Conservation (phyloP, 176 grass and related monocot genomes). For the Zoysia japonica region DNA sequence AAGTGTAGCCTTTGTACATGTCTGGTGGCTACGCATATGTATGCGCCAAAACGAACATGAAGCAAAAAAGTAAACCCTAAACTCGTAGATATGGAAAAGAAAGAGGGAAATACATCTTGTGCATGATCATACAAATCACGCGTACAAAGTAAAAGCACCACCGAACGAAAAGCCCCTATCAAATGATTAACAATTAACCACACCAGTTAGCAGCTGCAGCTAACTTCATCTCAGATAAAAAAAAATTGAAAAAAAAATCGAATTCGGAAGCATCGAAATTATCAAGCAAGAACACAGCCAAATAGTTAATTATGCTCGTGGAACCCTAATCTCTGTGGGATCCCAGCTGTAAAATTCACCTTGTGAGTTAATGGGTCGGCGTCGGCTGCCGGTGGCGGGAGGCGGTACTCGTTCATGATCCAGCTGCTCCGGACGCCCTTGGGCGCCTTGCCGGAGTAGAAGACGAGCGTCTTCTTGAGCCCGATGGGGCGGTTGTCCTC, state of each 20-base stretch:
- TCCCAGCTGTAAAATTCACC: constrained; percentile 38
- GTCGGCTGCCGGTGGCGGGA: constrained; percentile 54
- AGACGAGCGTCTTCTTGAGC: constrained; percentile 94
- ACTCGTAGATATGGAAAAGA: constrained; percentile 48
- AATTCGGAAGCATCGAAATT: neutral
- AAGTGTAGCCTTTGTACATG: constrained; percentile 33
- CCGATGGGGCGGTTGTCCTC: constrained; percentile 85
- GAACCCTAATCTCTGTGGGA: constrained; percentile 35
- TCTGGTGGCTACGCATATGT: constrained; percentile 28
- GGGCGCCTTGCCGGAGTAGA: constrained; percentile 97
- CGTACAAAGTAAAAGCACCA: constrained; percentile 46
- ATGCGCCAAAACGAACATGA: constrained; percentile 38
- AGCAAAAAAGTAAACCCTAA: constrained; percentile 64
- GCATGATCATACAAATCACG: constrained; percentile 42
- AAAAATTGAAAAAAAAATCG: neutral
- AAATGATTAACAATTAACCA: constrained; percentile 39
- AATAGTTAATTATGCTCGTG: constrained; percentile 26
- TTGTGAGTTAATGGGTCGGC: constrained; percentile 61
- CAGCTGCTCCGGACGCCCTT: constrained; percentile 88
- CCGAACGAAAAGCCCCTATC: constrained; percentile 6
- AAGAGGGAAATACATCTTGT: constrained; percentile 25
- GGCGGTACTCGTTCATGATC: constrained; percentile 99
- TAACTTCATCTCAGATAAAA: neutral
- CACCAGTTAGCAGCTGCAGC: neutral
- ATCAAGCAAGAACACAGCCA: constrained; percentile 3